Conservation (phyloP, 345 rosid genomes). For the Erysimum cheiranthoides region DNA sequence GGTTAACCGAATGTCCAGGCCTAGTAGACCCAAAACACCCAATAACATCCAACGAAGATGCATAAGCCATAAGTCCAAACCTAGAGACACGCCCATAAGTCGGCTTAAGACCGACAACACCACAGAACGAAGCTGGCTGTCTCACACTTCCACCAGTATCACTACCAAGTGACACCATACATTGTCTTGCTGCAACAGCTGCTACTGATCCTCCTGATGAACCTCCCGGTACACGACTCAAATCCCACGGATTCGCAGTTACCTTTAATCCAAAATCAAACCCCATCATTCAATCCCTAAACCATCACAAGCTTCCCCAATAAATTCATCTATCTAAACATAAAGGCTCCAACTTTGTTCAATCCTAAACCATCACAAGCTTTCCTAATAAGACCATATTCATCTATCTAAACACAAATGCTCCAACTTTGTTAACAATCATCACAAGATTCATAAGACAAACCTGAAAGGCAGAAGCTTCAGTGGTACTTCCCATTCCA, state of each 20-base stretch:
- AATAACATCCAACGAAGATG: slow-evolving; percentile 89
- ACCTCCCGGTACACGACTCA: slow-evolving; percentile 91
- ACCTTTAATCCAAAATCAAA: slow-evolving; percentile 59
- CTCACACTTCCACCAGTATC: slow-evolving; percentile 99
- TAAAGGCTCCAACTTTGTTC: not conserved
- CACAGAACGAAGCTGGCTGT: slow-evolving; percentile 96
- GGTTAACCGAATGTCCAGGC: too few species aligned
- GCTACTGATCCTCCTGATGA: slow-evolving; percentile 98
- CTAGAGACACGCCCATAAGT: slow-evolving; percentile 96
- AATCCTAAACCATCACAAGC: slow-evolving; percentile 4
- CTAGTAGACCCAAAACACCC: slow-evolving; percentile 91
- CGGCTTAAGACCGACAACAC: slow-evolving; percentile 94
- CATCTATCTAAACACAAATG: not conserved
- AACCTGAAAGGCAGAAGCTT: slow-evolving; percentile 89
- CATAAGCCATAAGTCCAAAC: slow-evolving; percentile 95
- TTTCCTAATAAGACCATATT: not conserved
- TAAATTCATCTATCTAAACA: not conserved
- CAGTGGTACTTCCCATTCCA: slow-evolving; percentile 94
- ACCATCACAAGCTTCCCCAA: slow-evolving; percentile 17
- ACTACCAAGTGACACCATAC: slow-evolving; percentile 89
- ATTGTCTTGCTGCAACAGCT: slow-evolving; percentile 91
- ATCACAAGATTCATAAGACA: not conserved
- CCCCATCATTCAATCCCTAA: slow-evolving; percentile 31
- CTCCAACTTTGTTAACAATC: not conserved
- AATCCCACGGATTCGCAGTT: slow-evolving; percentile 92